Conservation (phyloP, 176 grass and related monocot species). For the Aegilops umbellulata region DNA sequence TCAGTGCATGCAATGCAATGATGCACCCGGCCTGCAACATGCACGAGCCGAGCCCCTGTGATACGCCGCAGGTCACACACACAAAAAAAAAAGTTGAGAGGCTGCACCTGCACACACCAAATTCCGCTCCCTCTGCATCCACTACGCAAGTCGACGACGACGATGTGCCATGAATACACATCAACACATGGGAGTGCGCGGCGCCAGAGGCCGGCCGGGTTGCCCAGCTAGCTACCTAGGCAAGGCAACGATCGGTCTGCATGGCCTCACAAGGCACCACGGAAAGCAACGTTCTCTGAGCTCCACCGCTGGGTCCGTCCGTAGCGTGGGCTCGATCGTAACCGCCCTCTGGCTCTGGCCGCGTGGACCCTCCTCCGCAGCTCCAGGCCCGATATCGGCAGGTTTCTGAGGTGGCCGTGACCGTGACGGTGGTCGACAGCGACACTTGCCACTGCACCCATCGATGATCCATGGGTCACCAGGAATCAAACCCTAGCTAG, state of each 20-base stretch:
- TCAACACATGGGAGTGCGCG: neutral
- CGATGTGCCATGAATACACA: neutral
- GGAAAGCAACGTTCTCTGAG: constrained; percentile 29
- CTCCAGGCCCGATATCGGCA: constrained; percentile 32
- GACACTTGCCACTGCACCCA: constrained; percentile 19
- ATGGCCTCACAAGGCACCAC: constrained; percentile 42
- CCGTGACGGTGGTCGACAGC: neutral
- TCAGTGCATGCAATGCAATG: constrained; percentile 30
- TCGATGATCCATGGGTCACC: neutral
- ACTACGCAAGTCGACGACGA: neutral
- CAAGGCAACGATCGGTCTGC: constrained; percentile 29
- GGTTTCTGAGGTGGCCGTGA: constrained; percentile 24
- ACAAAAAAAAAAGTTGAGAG: neutral
- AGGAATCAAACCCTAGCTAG: constrained; percentile 41
- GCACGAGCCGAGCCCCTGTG: constrained; percentile 18
- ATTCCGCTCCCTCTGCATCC: neutral
- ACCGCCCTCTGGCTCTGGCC: constrained; percentile 49
- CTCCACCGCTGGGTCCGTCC: neutral
- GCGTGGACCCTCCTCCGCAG: constrained; percentile 23
- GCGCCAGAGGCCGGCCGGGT: neutral
- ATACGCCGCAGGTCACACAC: constrained; percentile 23
- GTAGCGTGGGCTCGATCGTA: constrained; percentile 5
- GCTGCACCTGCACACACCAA: neutral
- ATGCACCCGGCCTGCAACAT: constrained; percentile 31
- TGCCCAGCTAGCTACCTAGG: neutral